These are phyloP conservation scores for Teunomyces kruisii DNA, from an alignment of 805 yeast genomes.

Conservation along the genomic window DNA sequence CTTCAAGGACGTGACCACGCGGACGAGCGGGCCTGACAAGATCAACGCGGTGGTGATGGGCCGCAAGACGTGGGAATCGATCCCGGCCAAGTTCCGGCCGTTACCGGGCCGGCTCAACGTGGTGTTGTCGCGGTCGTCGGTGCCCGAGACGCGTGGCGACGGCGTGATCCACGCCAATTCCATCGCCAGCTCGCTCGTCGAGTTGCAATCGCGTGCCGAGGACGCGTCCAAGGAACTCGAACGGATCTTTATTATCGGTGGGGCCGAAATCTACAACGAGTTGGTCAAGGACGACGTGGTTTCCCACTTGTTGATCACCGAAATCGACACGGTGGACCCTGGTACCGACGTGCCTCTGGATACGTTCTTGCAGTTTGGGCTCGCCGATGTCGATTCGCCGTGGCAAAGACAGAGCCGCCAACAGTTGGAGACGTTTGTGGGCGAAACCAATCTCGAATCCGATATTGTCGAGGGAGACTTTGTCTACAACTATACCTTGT, in stretches of 20 bases:
- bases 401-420: slow-evolving; percentile 38
- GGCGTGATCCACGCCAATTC: slow-evolving; percentile 31
- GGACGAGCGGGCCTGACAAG: slow-evolving; percentile 26
- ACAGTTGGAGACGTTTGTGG: slow-evolving; percentile 40
- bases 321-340: slow-evolving; percentile 42
- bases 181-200: slow-evolving; percentile 26
- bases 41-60: slow-evolving; percentile 92
- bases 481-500: slow-evolving; percentile 60
- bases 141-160: slow-evolving; percentile 17
- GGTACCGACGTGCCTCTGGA: slow-evolving; percentile 56
- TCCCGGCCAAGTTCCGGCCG: slow-evolving; percentile 83
- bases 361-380: slow-evolving; percentile 54
- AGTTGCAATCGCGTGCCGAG: slow-evolving; percentile 25
- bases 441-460: slow-evolving; percentile 25
- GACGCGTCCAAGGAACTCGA: slow-evolving; percentile 47
- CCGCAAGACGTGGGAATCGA: slow-evolving; percentile 92
- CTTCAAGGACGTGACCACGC: slow-evolving; percentile 71
- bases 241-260: slow-evolving; percentile 84
- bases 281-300: slow-evolving; percentile 46
- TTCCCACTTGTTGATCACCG: slow-evolving; percentile 66
- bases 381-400: slow-evolving; percentile 11
- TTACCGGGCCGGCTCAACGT: slow-evolving; percentile 73
- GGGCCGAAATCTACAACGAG: slow-evolving; percentile 78
- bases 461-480: slow-evolving; percentile 43
- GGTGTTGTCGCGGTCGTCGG: slow-evolving; percentile 59